Evolutionary conservation across 305 asterid species (phyloP), one percentile per base, ranked within the genome.

Genomic region (Nicotiana rustica): DNA sequence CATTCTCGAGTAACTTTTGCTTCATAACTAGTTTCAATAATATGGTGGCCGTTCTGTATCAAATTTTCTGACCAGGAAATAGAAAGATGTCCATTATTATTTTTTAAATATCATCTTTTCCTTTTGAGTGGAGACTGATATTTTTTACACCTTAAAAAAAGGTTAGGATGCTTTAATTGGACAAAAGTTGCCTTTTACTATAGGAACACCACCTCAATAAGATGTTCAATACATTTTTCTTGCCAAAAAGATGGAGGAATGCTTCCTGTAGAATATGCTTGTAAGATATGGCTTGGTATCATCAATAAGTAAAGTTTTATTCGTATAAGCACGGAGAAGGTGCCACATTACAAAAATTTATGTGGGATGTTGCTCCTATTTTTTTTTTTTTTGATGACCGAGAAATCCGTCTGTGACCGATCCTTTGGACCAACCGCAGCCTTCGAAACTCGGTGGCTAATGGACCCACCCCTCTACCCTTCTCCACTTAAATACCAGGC

Each of bases 241-340:
- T 66, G 15, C 9, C 15, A 73, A 49, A 49, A 73, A 73, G 79
- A 49, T 49, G 41, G 79, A 73, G 62, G 79, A 73, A 47, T 49
- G 79, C 60, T 73, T 73, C 41, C 62, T 73, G 41, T 73, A 73
- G 18, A 73, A 25, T 73, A 19, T 73, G 62, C 38, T 47, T 73
- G 79, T 60, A 73, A 21, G 64, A 49, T 73, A 73, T 49, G 79
- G 64, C 44, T 76, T 76, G 49, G 31, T 76, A 52, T 52, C 65
- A 76, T 76, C 66, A 15, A 18, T 29, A 55, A 76, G 29, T 55
- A 4, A 49, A 75, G 10, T 19, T 17, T 55, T 15, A 75, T 4
- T 55, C 2, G 10, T 75, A 52, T 25, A 52, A 75, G 79, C 47
- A 76, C 3, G 29, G 44, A 33, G 65, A 75, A 52, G 65, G 6